Evolutionary conservation across 2,329 filamentous ascomycete genomes (phyloP).

Genomic region (Tolypocladium paradoxum): DNA sequence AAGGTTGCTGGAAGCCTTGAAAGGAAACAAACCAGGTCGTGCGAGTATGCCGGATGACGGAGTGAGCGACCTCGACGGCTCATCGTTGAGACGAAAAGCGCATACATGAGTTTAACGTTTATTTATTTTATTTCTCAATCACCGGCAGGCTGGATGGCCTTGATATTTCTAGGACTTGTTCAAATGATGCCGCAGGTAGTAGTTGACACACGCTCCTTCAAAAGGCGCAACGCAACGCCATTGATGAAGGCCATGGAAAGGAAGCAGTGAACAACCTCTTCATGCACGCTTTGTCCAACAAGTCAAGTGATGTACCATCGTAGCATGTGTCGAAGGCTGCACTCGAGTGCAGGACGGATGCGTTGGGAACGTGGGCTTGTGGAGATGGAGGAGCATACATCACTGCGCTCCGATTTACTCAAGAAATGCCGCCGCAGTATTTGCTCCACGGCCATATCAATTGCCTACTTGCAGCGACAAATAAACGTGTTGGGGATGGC

Average conservation of each 20-base stretch:
- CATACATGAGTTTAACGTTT: neutral
- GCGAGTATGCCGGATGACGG: too few species aligned
- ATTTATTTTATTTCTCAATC: neutral
- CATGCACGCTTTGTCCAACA: neutral
- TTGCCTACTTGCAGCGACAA: too few species aligned
- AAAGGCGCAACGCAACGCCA: neutral
- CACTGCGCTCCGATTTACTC: too few species aligned
- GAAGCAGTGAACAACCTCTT: neutral
- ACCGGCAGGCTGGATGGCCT: neutral
- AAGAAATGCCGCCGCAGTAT: neutral
- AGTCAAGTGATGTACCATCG: too few species aligned
- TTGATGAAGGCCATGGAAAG: neutral
- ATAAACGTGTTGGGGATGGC: neutral
- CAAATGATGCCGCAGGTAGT: neutral
- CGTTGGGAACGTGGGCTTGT: too few species aligned
- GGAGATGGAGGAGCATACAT: neutral
- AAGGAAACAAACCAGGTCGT: neutral
- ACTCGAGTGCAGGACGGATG: neutral
- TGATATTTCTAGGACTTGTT: neutral
- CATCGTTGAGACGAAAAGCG: neutral
- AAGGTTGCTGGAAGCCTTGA: neutral
- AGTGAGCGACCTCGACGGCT: neutral
- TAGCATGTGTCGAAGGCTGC: too few species aligned
- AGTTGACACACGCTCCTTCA: neutral
- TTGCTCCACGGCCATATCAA: too few species aligned